These are phyloP conservation scores for Lasiodiplodia hormozganensis DNA, from an alignment of 2,329 filamentous ascomycete species.

Conservation along the genomic window DNA sequence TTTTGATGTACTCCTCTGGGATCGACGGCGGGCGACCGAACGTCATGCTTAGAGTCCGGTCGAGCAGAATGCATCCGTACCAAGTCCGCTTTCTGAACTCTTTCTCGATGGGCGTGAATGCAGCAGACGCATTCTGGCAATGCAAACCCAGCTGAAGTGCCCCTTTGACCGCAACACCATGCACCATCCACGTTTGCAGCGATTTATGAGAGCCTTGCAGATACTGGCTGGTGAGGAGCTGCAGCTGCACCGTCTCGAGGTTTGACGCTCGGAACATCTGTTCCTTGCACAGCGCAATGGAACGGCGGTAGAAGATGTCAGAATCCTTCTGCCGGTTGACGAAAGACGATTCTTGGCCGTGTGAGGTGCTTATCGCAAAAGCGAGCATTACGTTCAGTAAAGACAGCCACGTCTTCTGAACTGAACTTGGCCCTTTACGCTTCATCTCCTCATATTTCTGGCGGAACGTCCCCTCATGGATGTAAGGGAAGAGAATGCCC, in stretches of 20 bases:
- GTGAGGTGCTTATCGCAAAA: slow-evolving; percentile 51
- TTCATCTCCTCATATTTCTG: slow-evolving; percentile 44
- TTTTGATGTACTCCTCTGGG: slow-evolving; percentile 52
- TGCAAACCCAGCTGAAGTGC: slow-evolving; percentile 62
- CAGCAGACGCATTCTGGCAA: slow-evolving; percentile 46
- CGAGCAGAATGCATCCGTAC: slow-evolving; percentile 58
- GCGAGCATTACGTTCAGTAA: slow-evolving; percentile 60
- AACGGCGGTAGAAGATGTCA: slow-evolving; percentile 55
- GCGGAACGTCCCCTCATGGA: slow-evolving; percentile 47
- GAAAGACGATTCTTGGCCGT: slow-evolving; percentile 33
- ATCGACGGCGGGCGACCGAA: slow-evolving; percentile 58
- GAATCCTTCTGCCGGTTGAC: slow-evolving; percentile 49
- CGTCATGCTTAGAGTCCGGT: slow-evolving; percentile 60
- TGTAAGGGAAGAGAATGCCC: slow-evolving; percentile 49
- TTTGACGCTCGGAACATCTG: slow-evolving; percentile 52
- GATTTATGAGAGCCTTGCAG: slow-evolving; percentile 62
- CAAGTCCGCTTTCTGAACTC: slow-evolving; percentile 59
- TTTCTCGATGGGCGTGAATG: slow-evolving; percentile 50
- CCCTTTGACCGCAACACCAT: slow-evolving; percentile 60
- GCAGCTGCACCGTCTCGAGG: slow-evolving; percentile 59
- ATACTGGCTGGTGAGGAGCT: slow-evolving; percentile 59
- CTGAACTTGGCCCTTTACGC: slow-evolving; percentile 41
- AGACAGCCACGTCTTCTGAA: slow-evolving; percentile 59
- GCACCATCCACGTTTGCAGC: slow-evolving; percentile 61
- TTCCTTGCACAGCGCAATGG: slow-evolving; percentile 52